Evolutionary conservation across 108 stramenopile genomes (phyloP).

Genomic region (Skeletonema grethae): DNA sequence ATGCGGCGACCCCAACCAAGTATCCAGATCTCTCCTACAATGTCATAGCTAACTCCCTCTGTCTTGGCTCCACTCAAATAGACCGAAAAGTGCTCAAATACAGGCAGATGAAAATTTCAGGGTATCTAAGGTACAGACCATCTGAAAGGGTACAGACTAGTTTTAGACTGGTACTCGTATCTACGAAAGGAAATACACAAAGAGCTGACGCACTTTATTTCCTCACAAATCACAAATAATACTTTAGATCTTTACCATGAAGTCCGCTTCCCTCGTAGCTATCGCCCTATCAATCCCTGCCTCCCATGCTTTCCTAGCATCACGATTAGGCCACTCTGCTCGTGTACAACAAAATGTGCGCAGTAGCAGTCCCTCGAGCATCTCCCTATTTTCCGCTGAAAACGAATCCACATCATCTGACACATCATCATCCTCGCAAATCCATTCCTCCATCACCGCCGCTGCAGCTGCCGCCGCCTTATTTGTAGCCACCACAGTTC

Average conservation of each 20-base stretch:
- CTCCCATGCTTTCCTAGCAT: slow-evolving; percentile 2
- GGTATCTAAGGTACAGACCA: no score
- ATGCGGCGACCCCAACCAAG: no score
- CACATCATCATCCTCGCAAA: background rate
- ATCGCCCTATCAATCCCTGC: background rate
- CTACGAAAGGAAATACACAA: no score
- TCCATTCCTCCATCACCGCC: background rate
- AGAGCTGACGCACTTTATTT: background rate
- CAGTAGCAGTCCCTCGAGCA: background rate
- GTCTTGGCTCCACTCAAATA: no score
- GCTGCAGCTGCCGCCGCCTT: background rate
- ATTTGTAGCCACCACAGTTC: background rate
- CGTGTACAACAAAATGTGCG: background rate
- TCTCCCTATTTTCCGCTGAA: background rate
- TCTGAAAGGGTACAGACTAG: no score
- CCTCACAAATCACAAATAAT: no score
- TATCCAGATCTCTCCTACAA: no score
- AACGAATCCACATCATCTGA: background rate
- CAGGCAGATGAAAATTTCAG: no score
- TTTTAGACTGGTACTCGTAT: no score
- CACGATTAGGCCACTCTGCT: background rate
- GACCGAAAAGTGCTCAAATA: no score
- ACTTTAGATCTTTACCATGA: background rate
- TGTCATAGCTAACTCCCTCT: no score
- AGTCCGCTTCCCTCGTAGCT: background rate